These are phyloP conservation scores for Euphorbia peplus DNA, from an alignment of 345 rosid genomes.

Conservation along the genomic window DNA sequence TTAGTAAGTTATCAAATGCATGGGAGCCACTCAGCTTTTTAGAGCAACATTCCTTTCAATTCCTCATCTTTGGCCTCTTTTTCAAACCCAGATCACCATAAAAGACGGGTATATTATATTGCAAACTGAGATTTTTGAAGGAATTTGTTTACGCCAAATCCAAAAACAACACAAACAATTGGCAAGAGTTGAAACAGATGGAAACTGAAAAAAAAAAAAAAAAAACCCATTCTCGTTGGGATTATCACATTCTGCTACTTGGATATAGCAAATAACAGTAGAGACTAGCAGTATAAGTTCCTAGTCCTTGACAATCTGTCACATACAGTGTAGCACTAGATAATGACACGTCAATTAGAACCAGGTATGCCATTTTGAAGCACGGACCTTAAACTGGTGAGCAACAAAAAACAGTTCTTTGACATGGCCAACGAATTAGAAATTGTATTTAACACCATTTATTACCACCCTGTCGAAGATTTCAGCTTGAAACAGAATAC, in stretches of 20 bases:
- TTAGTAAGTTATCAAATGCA: neutral
- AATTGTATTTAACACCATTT: neutral
- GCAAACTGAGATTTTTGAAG: neutral
- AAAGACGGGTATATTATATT: neutral
- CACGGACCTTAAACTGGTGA: neutral
- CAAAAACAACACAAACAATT: neutral
- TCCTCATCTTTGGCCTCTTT: neutral
- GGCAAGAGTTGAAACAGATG: neutral
- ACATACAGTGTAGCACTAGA: neutral
- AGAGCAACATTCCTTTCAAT: neutral
- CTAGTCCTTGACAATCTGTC: neutral
- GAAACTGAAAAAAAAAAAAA: neutral
- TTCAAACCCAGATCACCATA: neutral
- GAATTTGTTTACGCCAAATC: neutral
- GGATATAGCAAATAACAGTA: neutral
- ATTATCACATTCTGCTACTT: neutral
- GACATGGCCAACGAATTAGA: neutral
- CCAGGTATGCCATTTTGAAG: neutral
- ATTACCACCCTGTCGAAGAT: neutral
- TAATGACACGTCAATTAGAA: neutral
- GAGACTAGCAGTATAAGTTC: neutral
- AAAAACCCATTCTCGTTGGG: neutral
- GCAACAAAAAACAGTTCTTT: neutral
- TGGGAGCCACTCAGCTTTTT: neutral
- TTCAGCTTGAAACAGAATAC: neutral